phyloP scores from a whole-genome alignment of 768 basidiomycete species.

The Auriscalpium microsporum region DNA sequence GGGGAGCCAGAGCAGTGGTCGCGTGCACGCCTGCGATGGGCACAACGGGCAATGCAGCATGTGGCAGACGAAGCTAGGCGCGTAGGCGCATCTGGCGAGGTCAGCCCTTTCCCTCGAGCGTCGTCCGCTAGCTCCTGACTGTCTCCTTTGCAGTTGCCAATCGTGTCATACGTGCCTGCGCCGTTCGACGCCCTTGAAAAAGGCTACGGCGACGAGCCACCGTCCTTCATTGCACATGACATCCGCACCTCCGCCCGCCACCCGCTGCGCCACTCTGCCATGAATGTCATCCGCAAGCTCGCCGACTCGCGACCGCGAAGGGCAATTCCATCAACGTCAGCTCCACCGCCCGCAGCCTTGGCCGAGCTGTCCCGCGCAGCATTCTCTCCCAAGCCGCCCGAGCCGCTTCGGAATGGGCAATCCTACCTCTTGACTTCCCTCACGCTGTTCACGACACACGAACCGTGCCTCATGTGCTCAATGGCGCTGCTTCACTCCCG shows the following conservation, averaged over 20 bases:
- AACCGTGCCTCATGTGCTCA: slow-evolving; percentile 96
- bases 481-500: slow-evolving; percentile 95
- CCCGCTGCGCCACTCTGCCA: slow-evolving; percentile 77
- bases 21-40: slow-evolving; percentile 61
- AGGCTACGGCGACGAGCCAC: slow-evolving; percentile 12
- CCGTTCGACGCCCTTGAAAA: slow-evolving; percentile 32
- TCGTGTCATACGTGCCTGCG: slow-evolving; percentile 61
- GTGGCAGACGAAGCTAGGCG: slow-evolving; percentile 42
- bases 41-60: slow-evolving; percentile 52
- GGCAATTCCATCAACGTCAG: slow-evolving; percentile 2
- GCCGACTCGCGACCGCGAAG: slow-evolving; percentile 41
- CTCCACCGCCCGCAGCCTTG: slow-evolving; percentile 7
- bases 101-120: slow-evolving; percentile 21
- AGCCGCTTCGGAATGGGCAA: slow-evolving; percentile 41
- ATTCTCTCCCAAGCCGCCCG: slow-evolving; percentile 1
- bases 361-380: slow-evolving; percentile 8
- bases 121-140: neutral
- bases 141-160: slow-evolving; percentile 46
- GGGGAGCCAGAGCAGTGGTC: slow-evolving; percentile 64
- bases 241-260: slow-evolving; percentile 60
- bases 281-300: slow-evolving; percentile 65
- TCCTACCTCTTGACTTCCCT: slow-evolving; percentile 85
- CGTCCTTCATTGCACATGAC: slow-evolving; percentile 54
- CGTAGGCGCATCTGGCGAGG: slow-evolving; percentile 50
- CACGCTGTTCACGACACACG: slow-evolving; percentile 85